phyloP scores from a whole-genome alignment of 345 rosid genomes.

The Linum usitatissimum region DNA sequence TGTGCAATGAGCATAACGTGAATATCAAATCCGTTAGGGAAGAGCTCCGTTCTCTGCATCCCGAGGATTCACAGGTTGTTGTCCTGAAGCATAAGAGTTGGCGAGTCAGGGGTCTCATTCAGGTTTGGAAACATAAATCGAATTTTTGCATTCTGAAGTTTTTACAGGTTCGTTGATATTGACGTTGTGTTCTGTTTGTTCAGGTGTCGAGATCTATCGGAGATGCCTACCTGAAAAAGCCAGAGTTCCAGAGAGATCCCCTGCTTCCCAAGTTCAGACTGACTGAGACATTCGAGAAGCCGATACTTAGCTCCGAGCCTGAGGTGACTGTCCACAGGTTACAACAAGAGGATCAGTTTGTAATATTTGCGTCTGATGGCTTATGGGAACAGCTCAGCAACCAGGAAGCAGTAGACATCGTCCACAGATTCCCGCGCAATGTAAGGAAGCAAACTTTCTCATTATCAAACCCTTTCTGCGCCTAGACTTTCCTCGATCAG shows the following conservation, averaged over 20 bases:
- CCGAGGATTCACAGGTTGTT: background rate
- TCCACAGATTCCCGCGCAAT: background rate
- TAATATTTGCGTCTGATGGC: background rate
- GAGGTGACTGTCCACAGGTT: too few species aligned
- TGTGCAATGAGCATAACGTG: background rate
- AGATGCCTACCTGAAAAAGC: background rate
- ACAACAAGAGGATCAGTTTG: background rate
- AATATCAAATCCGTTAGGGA: background rate
- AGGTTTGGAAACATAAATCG: background rate
- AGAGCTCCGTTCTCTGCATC: background rate
- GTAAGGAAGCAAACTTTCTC: too few species aligned
- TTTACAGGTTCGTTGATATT: too few species aligned
- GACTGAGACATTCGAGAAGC: background rate
- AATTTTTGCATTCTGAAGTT: too few species aligned
- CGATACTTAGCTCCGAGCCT: background rate
- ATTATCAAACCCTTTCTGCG: background rate
- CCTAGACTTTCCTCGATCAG: background rate
- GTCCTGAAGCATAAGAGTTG: background rate
- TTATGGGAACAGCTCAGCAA: background rate
- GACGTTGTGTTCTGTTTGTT: too few species aligned
- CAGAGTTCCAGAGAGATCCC: background rate
- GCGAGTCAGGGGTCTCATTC: background rate
- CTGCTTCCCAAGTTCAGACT: background rate
- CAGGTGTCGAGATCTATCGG: background rate
- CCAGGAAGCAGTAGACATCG: background rate